Base-by-base conservation (phyloP, 345 rosid genomes). In the Eucalyptus erythrocorys region DNA sequence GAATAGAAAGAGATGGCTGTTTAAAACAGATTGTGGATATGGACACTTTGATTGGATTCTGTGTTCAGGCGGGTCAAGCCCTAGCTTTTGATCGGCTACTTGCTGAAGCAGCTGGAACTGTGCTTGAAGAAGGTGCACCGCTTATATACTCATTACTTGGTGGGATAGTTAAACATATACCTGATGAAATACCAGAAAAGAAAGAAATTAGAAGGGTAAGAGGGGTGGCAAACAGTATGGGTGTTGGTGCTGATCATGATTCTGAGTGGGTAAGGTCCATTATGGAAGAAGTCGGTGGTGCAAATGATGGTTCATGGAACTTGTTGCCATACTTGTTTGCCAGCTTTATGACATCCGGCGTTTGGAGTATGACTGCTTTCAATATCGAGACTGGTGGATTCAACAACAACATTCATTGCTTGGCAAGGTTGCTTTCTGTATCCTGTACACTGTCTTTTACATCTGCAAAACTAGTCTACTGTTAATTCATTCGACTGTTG, bases 61-160 rank as follows among this genome's bases (percentile, higher is more conserved):
- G 99, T 90, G 93, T 94, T 66, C 99, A 98, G 94, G 99, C 97
- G 86, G 99, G 99, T 85, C 98, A 98, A 91, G 99, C 99, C 34
- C 92, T 98, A 90, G 96, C 99, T 90, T 98, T 98, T 90, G 98
- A 95, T 92, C 90, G 95, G 86, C 98, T 97, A 93, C 92, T 98
- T 87, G 99, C 99, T 86, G 96, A 98, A 92, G 99, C 99, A 90
- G 92, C 97, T 90, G 99, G 99, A 87, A 88, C 92, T 43, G 97
- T 98, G 89, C 99, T 98, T 85, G 96, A 95, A 90, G 97, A 94
- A 91, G 93, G 96, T 90, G 98, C 96, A 61, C 95, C 99, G 27
- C 94, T 98, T 92, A 93, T 98, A 87, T 90, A 94, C 90, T 96
- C 99, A 13, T 92, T 98, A 91, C 95, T 98, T 86, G 87, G 94